These are phyloP conservation scores for Saitozyma podzolica DNA, from an alignment of 768 basidiomycete genomes.

Conservation along the genomic window DNA sequence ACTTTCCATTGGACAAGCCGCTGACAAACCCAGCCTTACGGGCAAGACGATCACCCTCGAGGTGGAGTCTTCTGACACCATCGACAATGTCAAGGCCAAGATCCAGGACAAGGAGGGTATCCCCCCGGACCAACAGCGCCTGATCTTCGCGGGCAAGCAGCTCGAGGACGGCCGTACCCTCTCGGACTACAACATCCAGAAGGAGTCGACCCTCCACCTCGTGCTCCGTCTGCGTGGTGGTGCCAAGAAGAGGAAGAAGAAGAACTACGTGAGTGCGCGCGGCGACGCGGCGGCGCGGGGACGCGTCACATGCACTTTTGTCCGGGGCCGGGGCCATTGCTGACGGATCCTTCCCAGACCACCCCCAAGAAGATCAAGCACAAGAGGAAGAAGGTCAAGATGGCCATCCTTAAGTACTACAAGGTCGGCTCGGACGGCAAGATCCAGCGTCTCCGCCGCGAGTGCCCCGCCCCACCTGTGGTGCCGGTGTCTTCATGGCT, in stretches of 20 bases:
- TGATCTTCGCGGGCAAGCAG: constrained; percentile 99
- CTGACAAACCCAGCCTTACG: constrained; percentile 69
- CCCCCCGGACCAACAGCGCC: constrained; percentile 76
- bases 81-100: constrained; percentile 97
- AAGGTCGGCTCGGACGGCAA: constrained; percentile 99
- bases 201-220: constrained; percentile 97
- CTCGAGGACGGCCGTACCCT: constrained; percentile 93
- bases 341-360: too few relatives aligned
- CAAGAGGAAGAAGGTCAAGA: constrained; percentile 99
- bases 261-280: constrained; percentile 80
- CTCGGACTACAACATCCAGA: constrained; percentile 69
- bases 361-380: constrained; percentile 99
- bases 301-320: background rate
- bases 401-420: constrained; percentile 99
- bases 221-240: constrained; percentile 98
- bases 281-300: background rate
- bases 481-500: constrained; percentile 75
- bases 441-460: constrained; percentile 97
- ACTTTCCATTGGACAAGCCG: background rate
- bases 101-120: constrained; percentile 97
- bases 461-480: constrained; percentile 61
- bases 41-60: constrained; percentile 98
- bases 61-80: constrained; percentile 95
- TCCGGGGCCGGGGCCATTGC: too few relatives aligned
- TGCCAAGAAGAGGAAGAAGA: constrained; percentile 99